Percentiles rank a stretch among this genome's conserved stretches.
phyloP scores from a whole-genome alignment of 2,329 filamentous ascomycete genomes.

The Arthrocladium fulminans region DNA sequence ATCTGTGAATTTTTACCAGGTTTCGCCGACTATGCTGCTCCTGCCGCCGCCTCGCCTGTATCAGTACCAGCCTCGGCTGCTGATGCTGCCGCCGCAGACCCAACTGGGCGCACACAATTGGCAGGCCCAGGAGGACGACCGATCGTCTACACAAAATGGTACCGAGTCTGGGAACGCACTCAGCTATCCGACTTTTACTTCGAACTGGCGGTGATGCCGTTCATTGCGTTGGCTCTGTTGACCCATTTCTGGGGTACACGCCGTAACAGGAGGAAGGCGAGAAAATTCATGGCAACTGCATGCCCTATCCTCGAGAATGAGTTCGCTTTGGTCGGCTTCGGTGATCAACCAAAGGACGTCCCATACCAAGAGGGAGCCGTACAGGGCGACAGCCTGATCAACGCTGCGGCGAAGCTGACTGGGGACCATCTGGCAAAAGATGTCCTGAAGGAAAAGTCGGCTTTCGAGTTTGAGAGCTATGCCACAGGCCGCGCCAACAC shows the following conservation, averaged over 20 bases:
- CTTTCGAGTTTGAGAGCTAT: conserved; percentile 79
- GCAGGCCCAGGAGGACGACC: conserved; percentile 39
- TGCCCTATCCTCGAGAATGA: conserved; percentile 64
- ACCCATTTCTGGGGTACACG: conserved; percentile 74
- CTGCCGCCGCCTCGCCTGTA: conserved; percentile 25
- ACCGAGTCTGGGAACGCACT: conserved; percentile 88
- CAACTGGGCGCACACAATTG: conserved; percentile 13
- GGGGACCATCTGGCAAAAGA: conserved; percentile 41
- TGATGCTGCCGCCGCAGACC: conserved; percentile 40
- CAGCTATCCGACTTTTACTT: conserved; percentile 73
- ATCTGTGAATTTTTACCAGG: conserved; percentile 47
- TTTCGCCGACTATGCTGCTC: conserved; percentile 83
- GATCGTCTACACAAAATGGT: conserved; percentile 85
- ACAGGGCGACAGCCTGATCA: conserved; percentile 32
- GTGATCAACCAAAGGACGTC: conserved; percentile 41
- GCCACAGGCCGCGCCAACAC: conserved; percentile 87
- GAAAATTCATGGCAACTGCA: conserved; percentile 69
- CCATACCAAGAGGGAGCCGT: conserved; percentile 36
- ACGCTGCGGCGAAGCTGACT: conserved; percentile 31
- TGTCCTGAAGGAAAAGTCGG: conserved; percentile 74
- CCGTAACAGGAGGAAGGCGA: conserved; percentile 70
- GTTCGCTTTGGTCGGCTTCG: conserved; percentile 80
- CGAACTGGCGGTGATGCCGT: conserved; percentile 71
- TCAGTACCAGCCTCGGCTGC: conserved; percentile 41
- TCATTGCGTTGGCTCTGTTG: conserved; percentile 64